These are phyloP conservation scores for Extremus antarcticus DNA, from an alignment of 495 filamentous ascomycete genomes.

Conservation along the genomic window DNA sequence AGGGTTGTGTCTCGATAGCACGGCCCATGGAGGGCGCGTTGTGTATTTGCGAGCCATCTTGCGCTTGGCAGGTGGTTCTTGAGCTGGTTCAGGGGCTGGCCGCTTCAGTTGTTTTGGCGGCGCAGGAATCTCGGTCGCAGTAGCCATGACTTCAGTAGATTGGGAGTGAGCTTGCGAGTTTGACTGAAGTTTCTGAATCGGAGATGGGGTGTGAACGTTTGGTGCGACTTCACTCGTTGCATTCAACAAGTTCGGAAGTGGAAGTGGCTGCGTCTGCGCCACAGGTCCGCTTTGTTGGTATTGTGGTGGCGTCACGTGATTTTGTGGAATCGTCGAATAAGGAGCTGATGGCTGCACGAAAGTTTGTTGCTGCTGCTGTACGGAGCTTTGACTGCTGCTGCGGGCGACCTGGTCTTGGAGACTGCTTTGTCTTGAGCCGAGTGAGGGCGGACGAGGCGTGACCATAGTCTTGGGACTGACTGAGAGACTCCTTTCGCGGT, in stretches of 20 bases:
- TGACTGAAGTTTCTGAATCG: neutral
- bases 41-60: slow-evolving; percentile 6
- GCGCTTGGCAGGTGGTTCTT: slow-evolving; percentile 6
- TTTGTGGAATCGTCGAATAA: slow-evolving; percentile 2
- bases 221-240: neutral
- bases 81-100: neutral
- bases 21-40: slow-evolving; percentile 13
- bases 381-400: slow-evolving; percentile 6
- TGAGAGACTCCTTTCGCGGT: slow-evolving; percentile 19
- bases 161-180: neutral
- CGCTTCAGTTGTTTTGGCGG: neutral
- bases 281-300: no score
- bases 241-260: neutral
- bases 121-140: neutral
- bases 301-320: neutral
- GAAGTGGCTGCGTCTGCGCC: no score
- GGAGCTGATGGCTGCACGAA: no score
- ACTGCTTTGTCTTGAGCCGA: slow-evolving; percentile 16
- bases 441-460: slow-evolving; percentile 10
- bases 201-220: neutral
- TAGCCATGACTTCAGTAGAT: no score
- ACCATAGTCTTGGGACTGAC: slow-evolving; percentile 22
- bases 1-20: slow-evolving; percentile 10
- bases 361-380: slow-evolving; percentile 4
- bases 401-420: slow-evolving; percentile 1